Percentiles rank a stretch among this genome's conserved stretches.
Conservation (phyloP, 805 yeast genomes). For the Starmerella etchellsii region DNA sequence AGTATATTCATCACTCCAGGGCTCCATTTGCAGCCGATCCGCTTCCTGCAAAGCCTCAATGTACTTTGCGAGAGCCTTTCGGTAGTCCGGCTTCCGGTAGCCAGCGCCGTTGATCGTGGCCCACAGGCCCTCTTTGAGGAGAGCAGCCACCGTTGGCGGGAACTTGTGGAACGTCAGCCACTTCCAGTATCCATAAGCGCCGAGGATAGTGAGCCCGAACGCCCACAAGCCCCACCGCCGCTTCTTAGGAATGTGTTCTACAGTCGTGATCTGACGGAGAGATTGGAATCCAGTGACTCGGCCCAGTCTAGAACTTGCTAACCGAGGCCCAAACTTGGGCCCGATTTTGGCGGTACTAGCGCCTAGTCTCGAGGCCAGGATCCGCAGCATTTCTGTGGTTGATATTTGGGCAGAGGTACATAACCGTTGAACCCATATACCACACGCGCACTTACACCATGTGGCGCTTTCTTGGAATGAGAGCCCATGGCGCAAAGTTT, state of each 20-base stretch:
- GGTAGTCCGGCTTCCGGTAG: constrained; percentile 39
- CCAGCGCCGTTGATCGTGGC: constrained; percentile 62
- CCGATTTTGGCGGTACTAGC: too few species aligned
- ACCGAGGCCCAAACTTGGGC: too few species aligned
- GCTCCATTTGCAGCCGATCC: constrained; percentile 41
- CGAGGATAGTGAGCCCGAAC: constrained; percentile 8
- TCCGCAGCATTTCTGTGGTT: too few species aligned
- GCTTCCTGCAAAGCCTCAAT: constrained; percentile 61
- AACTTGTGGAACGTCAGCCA: constrained; percentile 25
- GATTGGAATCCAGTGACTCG: too few species aligned
- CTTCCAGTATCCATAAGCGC: constrained; percentile 19
- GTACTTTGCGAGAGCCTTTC: constrained; percentile 57
- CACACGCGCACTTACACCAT: too few species aligned
- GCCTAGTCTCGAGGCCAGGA: too few species aligned
- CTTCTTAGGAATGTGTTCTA: constrained; percentile 10
- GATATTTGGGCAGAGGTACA: too few species aligned
- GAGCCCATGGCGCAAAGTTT: neutral
- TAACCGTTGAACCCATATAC: too few species aligned
- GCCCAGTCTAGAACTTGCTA: too few species aligned
- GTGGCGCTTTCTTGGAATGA: neutral
- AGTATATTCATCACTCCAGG: constrained; percentile 66
- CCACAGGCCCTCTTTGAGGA: constrained; percentile 64
- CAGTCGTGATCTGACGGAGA: constrained; percentile 9
- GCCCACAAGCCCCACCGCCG: constrained; percentile 11
- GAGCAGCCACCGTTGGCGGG: constrained; percentile 56